Percentiles rank a stretch among this genome's conserved stretches.
phyloP scores from a whole-genome alignment of 495 filamentous ascomycete species.

The Bombardia bombarda region DNA sequence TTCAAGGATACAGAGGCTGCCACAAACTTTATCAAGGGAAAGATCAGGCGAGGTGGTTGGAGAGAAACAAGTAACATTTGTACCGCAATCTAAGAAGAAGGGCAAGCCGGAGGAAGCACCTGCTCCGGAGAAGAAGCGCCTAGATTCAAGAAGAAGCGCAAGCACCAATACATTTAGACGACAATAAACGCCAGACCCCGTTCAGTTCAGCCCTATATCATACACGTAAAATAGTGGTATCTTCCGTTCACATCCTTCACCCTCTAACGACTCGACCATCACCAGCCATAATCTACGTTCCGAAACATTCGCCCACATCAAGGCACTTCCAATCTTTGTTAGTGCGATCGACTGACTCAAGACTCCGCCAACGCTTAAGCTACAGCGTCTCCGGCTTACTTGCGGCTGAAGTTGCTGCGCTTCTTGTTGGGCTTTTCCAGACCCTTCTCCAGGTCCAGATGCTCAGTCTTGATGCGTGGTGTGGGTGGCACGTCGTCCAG shows the following conservation, averaged over 20 bases:
- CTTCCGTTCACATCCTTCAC: constrained; percentile 3
- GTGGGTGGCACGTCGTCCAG: constrained; percentile 46
- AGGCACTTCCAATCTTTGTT: too few relatives aligned
- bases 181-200: constrained; percentile 36
- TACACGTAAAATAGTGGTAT: constrained; percentile 18
- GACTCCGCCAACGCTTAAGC: neutral
- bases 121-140: constrained; percentile 29
- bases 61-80: constrained; percentile 81
- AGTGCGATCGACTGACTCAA: neutral
- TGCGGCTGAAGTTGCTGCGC: constrained; percentile 25
- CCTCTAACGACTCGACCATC: constrained; percentile 3
- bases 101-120: constrained; percentile 24
- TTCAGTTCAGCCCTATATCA: constrained; percentile 16
- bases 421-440: constrained; percentile 20
- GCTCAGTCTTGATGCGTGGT: constrained; percentile 32
- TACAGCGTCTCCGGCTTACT: constrained; percentile 9
- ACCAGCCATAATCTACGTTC: neutral
- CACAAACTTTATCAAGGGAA: constrained; percentile 36
- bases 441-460: constrained; percentile 44
- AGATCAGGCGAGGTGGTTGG: constrained; percentile 57
- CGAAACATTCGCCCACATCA: too few relatives aligned
- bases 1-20: constrained; percentile 46
- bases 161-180: constrained; percentile 63
- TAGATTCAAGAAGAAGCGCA: constrained; percentile 56
- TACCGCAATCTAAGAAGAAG: constrained; percentile 53